Percentiles rank a stretch among this genome's conserved stretches.
Evolutionary conservation across 768 basidiomycete species (phyloP).

Genomic region (Melanogaster broomeanus): DNA sequence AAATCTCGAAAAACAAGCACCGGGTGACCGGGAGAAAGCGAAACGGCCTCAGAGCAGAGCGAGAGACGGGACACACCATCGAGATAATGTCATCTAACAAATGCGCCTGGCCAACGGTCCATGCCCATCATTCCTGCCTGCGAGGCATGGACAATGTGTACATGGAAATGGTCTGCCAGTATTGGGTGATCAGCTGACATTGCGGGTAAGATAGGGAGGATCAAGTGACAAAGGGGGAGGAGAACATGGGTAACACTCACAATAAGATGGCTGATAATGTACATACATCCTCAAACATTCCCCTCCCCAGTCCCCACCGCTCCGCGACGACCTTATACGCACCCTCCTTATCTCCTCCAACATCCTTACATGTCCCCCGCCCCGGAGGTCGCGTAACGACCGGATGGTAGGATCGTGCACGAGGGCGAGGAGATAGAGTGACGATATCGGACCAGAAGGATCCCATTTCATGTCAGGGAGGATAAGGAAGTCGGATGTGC

Average conservation of each 20-base stretch:
- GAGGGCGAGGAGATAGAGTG: slow-evolving; percentile 87
- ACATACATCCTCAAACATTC: slow-evolving; percentile 77
- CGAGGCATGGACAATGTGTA: slow-evolving; percentile 85
- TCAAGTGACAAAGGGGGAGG: background rate
- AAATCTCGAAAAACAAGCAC: background rate
- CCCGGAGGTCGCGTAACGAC: slow-evolving; percentile 72
- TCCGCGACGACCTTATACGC: slow-evolving; percentile 53
- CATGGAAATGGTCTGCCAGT: slow-evolving; percentile 86
- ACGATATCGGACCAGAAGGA: slow-evolving; percentile 54
- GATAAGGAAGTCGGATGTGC: slow-evolving; percentile 68
- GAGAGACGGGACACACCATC: slow-evolving; percentile 50
- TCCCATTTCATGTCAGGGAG: slow-evolving; percentile 99
- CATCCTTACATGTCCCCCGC: slow-evolving; percentile 60
- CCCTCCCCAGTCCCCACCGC: slow-evolving; percentile 65
- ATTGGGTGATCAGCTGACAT: background rate
- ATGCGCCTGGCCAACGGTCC: slow-evolving; percentile 88
- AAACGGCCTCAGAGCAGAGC: background rate
- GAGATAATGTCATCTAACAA: slow-evolving; percentile 91
- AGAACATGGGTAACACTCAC: slow-evolving; percentile 52
- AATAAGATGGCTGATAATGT: slow-evolving; percentile 97
- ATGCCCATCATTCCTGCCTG: slow-evolving; percentile 61
- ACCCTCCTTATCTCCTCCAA: slow-evolving; percentile 64
- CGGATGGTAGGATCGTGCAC: slow-evolving; percentile 59
- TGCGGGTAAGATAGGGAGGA: background rate
- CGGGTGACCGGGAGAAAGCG: too few relatives aligned